Conservation (phyloP, 129 eudicot genomes). For the Ambrosia artemisiifolia region DNA sequence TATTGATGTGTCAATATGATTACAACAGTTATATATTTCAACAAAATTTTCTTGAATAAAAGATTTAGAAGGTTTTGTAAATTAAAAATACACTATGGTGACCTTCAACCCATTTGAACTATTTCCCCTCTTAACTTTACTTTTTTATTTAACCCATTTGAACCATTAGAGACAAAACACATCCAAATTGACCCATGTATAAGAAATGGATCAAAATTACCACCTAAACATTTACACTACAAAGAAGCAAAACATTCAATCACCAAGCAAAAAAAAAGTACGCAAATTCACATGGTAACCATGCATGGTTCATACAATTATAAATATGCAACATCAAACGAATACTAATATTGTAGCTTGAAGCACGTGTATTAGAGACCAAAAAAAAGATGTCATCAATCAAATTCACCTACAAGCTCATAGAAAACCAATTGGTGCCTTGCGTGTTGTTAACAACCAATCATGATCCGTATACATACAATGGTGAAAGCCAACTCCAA, state of each 20-base stretch:
- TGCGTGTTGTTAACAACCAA: conserved; percentile 15
- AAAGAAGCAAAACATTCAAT: conserved; percentile 1
- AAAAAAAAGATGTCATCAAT: conserved; percentile 2
- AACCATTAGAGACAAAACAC: neutral
- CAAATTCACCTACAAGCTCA: neutral
- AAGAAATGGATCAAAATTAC: neutral
- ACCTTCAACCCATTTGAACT: neutral
- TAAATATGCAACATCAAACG: neutral
- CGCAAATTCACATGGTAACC: neutral
- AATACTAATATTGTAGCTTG: conserved; percentile 12
- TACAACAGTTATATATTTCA: neutral
- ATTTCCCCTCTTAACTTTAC: neutral
- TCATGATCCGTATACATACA: neutral
- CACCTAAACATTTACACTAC: neutral
- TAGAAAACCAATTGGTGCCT: neutral
- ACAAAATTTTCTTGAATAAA: neutral
- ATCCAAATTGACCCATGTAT: neutral
- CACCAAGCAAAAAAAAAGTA: neutral
- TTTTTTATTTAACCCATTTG: neutral
- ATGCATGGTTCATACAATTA: neutral
- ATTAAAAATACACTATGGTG: neutral
- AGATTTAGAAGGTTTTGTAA: neutral
- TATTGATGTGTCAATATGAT: neutral
- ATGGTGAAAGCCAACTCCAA: conserved; percentile 7
- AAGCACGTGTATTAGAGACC: conserved; percentile 8